Evolutionary conservation across 768 basidiomycete species (phyloP).

Genomic region (Trametes coccinea): DNA sequence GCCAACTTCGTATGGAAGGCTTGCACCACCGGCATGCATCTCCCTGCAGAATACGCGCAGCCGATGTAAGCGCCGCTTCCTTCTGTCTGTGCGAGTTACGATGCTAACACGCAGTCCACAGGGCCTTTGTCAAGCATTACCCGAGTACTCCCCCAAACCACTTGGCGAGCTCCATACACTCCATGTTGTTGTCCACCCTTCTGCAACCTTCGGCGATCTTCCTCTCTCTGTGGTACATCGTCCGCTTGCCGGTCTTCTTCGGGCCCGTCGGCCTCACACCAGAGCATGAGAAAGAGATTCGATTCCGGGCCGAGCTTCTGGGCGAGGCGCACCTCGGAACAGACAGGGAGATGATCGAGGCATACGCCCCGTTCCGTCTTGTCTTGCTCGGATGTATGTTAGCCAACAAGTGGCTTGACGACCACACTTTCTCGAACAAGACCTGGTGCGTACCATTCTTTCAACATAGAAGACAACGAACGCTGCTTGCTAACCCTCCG

Average conservation of each 20-base stretch:
- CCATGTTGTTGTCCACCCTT: slow-evolving; percentile 73
- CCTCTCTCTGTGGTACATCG: slow-evolving; percentile 81
- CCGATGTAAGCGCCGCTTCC: slow-evolving; percentile 49
- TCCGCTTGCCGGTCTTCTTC: slow-evolving; percentile 70
- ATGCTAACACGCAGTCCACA: neutral
- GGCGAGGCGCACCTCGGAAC: slow-evolving; percentile 46
- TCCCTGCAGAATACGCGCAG: slow-evolving; percentile 54
- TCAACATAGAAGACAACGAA: no score
- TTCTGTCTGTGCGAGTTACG: neutral
- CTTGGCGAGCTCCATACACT: slow-evolving; percentile 65
- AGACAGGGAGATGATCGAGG: slow-evolving; percentile 53
- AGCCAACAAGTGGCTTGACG: slow-evolving; percentile 87
- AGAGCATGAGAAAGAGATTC: slow-evolving; percentile 58
- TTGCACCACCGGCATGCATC: slow-evolving; percentile 68
- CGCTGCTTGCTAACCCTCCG: neutral
- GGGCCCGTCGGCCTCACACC: slow-evolving; percentile 49
- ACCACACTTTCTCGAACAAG: slow-evolving; percentile 88
- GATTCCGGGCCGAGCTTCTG: slow-evolving; percentile 65
- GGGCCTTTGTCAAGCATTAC: slow-evolving; percentile 39
- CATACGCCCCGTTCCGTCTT: slow-evolving; percentile 68
- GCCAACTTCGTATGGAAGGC: slow-evolving; percentile 81
- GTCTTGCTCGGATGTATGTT: slow-evolving; percentile 82
- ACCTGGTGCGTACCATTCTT: slow-evolving; percentile 60
- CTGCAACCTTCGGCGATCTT: slow-evolving; percentile 81
- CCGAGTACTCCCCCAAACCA: slow-evolving; percentile 50